Conservation (phyloP, 192 early-diverging fungal species). For the Physocladia obscura region DNA sequence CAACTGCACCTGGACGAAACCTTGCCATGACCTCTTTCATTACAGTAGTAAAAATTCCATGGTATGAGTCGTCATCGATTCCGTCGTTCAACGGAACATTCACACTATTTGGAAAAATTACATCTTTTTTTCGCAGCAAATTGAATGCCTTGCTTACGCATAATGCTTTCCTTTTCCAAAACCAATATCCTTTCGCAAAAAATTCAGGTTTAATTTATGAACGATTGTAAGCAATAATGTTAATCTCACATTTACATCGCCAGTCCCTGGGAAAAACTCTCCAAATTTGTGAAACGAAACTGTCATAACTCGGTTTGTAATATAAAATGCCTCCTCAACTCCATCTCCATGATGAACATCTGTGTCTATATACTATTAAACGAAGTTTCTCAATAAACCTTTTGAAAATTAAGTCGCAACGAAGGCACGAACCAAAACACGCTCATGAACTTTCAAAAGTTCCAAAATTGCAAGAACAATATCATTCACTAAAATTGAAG, state of each 20-base stretch:
- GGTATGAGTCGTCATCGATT: conserved; percentile 86
- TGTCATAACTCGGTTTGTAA: conserved; percentile 91
- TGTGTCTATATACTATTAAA: conserved; percentile 90
- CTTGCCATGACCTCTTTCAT: conserved; percentile 93
- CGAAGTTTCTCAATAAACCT: background rate
- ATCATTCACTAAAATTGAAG: conserved; percentile 72
- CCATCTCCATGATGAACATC: conserved; percentile 96
- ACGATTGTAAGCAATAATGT: background rate
- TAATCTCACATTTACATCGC: conserved; percentile 79
- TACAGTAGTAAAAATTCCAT: conserved; percentile 56
- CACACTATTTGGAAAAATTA: background rate
- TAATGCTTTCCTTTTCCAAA: conserved; percentile 88
- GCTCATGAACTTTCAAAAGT: conserved; percentile 63
- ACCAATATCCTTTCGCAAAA: conserved; percentile 75
- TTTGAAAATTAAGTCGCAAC: background rate
- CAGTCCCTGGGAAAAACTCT: conserved; percentile 98
- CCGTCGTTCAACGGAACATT: conserved; percentile 41
- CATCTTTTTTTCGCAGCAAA: background rate
- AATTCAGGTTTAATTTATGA: background rate
- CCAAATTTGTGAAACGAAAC: conserved; percentile 95
- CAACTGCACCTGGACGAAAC: conserved; percentile 90
- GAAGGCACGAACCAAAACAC: conserved; percentile 13
- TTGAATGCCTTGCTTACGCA: conserved; percentile 80
- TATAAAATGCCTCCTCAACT: conserved; percentile 93
- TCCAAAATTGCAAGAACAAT: conserved; percentile 91